Evolutionary conservation across 2,329 filamentous ascomycete species (phyloP).

Genomic region (Laburnicola sp.): DNA sequence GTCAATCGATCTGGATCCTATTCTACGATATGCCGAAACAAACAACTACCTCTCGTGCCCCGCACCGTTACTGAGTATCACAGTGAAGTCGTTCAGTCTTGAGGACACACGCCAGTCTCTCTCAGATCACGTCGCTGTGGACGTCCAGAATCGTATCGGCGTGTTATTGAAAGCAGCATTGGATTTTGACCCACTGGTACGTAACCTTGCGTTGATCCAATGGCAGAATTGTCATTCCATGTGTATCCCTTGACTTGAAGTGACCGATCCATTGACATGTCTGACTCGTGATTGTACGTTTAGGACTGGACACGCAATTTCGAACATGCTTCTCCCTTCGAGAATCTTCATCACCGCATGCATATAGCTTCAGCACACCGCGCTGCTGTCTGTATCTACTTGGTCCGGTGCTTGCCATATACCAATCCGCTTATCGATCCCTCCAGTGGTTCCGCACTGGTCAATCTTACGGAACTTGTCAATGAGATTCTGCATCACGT

Average conservation of each 20-base stretch:
- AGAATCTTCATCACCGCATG: conserved; percentile 40
- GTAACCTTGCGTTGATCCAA: not conserved
- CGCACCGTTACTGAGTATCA: conserved; percentile 39
- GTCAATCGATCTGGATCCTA: conserved; percentile 36
- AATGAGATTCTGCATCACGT: conserved; percentile 57
- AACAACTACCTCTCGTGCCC: conserved; percentile 48
- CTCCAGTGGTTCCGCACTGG: conserved; percentile 40
- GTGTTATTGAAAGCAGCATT: conserved; percentile 31
- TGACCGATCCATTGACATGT: no score
- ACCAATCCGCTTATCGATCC: conserved; percentile 46
- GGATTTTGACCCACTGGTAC: conserved; percentile 33
- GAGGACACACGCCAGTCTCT: conserved; percentile 26
- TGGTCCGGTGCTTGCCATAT: conserved; percentile 39
- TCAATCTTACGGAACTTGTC: conserved; percentile 47
- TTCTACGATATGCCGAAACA: conserved; percentile 45
- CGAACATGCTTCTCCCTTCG: conserved; percentile 36
- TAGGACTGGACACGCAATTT: conserved; percentile 35
- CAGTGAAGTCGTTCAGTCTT: conserved; percentile 43
- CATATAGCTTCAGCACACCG: conserved; percentile 45
- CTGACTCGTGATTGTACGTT: no score
- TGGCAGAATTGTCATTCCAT: not conserved
- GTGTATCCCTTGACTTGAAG: no score
- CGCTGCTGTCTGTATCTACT: conserved; percentile 47
- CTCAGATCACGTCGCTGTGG: conserved; percentile 12
- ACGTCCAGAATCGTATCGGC: conserved; percentile 32